phyloP scores from a whole-genome alignment of 129 eudicot genomes.

The Solidago caesia region DNA sequence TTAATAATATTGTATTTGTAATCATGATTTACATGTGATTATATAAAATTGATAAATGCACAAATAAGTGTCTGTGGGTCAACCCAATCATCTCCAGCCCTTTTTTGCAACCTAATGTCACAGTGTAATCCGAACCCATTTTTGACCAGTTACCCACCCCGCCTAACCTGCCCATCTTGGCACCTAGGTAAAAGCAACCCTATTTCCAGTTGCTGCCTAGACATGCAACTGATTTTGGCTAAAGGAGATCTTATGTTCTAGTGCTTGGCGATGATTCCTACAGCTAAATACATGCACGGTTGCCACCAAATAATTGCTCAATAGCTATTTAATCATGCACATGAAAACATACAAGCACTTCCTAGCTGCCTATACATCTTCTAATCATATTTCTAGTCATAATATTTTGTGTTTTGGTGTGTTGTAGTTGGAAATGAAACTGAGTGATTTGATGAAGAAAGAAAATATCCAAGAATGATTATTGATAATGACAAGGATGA shows the following conservation, averaged over 20 bases:
- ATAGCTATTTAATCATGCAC: neutral
- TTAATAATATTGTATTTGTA: neutral
- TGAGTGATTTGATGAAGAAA: constrained; percentile 40
- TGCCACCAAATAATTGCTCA: neutral
- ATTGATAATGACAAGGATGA: neutral
- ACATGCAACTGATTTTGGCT: neutral
- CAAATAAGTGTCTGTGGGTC: neutral
- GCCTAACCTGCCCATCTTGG: neutral
- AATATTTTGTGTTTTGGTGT: neutral
- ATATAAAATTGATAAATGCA: neutral
- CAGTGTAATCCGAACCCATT: neutral
- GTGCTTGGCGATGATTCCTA: neutral
- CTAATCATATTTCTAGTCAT: neutral
- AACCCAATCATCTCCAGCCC: neutral
- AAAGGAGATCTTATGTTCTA: neutral
- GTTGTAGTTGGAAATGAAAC: constrained; percentile 62
- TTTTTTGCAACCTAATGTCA: neutral
- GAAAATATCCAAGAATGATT: constrained; percentile 30
- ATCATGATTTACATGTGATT: neutral
- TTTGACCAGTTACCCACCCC: neutral
- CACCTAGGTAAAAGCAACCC: neutral
- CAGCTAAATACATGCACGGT: neutral
- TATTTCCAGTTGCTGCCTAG: neutral
- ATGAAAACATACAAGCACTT: neutral
- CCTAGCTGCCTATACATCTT: neutral